phyloP scores from a whole-genome alignment of 345 rosid genomes.

The Salix udensis region DNA sequence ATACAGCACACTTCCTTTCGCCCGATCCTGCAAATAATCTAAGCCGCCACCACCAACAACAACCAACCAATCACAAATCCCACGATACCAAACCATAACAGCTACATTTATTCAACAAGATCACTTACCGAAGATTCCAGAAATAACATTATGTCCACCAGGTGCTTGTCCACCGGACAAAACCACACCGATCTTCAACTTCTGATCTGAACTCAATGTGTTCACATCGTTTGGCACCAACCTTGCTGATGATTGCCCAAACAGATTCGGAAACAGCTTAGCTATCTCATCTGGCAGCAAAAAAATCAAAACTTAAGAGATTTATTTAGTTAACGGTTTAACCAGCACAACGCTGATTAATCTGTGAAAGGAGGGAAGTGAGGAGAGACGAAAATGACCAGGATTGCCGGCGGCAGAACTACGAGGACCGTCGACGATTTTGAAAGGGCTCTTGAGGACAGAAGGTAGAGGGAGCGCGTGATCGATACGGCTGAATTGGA shows the following conservation, averaged over 20 bases:
- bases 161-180: constrained; percentile 99
- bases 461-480: constrained; percentile 79
- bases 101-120: neutral
- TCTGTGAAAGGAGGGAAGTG: neutral
- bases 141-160: constrained; percentile 97
- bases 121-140: constrained; percentile 74
- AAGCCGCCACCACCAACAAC: neutral
- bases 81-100: neutral
- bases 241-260: constrained; percentile 78
- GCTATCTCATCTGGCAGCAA: constrained; percentile 69
- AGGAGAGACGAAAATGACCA: constrained; percentile 32
- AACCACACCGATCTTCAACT: constrained; percentile 87
- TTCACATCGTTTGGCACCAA: constrained; percentile 44
- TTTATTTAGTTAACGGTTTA: neutral
- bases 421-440: constrained; percentile 75
- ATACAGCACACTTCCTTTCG: constrained; percentile 66
- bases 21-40: constrained; percentile 85
- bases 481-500: constrained; percentile 73
- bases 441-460: constrained; percentile 59
- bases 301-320: neutral
- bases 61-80: neutral
- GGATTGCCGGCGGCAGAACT: constrained; percentile 96
- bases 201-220: constrained; percentile 36
- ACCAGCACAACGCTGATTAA: neutral
- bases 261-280: constrained; percentile 80